These are phyloP conservation scores for Xylaria sp. DNA, from an alignment of 2,329 filamentous ascomycete genomes.

Conservation along the genomic window DNA sequence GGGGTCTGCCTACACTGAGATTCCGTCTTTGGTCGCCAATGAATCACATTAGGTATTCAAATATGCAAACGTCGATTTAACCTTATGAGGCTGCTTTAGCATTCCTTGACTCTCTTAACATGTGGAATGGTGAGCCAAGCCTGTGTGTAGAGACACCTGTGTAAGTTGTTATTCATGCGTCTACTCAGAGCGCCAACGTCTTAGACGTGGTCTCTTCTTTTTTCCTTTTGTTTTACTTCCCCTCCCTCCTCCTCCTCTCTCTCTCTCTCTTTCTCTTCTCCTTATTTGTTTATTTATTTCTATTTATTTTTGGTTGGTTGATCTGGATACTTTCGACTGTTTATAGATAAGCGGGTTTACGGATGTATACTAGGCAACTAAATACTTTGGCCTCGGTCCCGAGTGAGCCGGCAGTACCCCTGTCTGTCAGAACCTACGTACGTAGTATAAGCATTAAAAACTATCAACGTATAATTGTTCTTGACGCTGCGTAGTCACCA, in stretches of 20 bases:
- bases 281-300: too few species aligned
- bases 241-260: too few species aligned
- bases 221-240: too few species aligned
- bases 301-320: too few species aligned
- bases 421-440: background rate
- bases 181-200: background rate
- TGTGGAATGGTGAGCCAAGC: constrained; percentile 1
- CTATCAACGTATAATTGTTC: background rate
- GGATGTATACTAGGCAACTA: background rate
- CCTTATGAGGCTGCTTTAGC: background rate
- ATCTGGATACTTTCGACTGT: background rate
- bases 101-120: background rate
- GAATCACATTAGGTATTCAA: background rate
- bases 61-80: background rate
- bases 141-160: background rate
- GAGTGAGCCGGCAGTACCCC: background rate
- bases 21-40: background rate
- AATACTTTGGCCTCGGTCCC: background rate
- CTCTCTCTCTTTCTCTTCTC: too few species aligned
- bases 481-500: background rate
- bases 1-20: background rate
- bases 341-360: background rate
- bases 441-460: background rate
- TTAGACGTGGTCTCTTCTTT: background rate
- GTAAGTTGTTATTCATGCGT: background rate